phyloP scores from a whole-genome alignment of 768 basidiomycete genomes.

The Phylloporus rhodoxanthus region DNA sequence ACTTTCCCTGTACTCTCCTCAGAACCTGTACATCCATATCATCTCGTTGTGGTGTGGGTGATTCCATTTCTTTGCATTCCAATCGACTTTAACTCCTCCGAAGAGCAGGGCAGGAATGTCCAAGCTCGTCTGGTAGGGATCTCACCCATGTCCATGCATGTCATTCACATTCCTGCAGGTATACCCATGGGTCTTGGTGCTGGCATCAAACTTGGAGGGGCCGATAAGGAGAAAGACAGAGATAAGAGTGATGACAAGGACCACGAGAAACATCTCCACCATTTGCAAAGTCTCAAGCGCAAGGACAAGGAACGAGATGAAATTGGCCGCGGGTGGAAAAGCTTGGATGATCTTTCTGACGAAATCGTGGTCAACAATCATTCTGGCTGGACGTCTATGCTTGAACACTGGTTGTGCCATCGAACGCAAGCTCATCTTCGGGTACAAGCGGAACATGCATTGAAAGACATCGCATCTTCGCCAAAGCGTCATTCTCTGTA shows the following conservation, averaged over 20 bases:
- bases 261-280: constrained; percentile 29
- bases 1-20: constrained; percentile 43
- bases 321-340: constrained; percentile 27
- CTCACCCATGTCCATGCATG: background rate
- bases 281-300: constrained; percentile 26
- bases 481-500: constrained; percentile 42
- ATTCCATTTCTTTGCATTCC: constrained; percentile 1
- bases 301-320: constrained; percentile 38
- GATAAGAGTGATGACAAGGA: constrained; percentile 29
- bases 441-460: constrained; percentile 9
- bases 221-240: constrained; percentile 38
- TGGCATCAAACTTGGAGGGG: constrained; percentile 63
- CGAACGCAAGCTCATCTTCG: constrained; percentile 25
- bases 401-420: constrained; percentile 68
- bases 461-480: constrained; percentile 34
- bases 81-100: constrained; percentile 19
- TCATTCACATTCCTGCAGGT: constrained; percentile 35
- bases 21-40: constrained; percentile 62
- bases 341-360: constrained; percentile 32
- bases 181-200: constrained; percentile 77
- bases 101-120: constrained; percentile 75
- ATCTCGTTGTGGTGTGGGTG: constrained; percentile 71
- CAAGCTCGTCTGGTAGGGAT: constrained; percentile 59
- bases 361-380: constrained; percentile 30
- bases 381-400: constrained; percentile 66